A percentile compares a stretch with the other conserved stretches of the same genome.
These are phyloP conservation scores for Bolboschoenus planiculmis DNA, from an alignment of 176 grass and related monocot species.

Conservation along the genomic window DNA sequence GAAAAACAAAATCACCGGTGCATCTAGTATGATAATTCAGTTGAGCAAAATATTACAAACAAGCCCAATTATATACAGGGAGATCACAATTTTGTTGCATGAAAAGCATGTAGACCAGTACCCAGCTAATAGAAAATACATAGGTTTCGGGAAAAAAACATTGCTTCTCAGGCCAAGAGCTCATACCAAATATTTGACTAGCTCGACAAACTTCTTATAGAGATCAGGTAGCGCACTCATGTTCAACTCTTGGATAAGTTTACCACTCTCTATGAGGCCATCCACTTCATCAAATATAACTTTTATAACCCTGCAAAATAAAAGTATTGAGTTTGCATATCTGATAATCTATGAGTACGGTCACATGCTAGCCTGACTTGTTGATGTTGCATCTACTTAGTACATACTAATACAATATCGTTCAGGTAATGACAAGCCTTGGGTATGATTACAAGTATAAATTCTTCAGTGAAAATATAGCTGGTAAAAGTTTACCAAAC, in stretches of 20 bases:
- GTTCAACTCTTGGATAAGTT: conserved; percentile 53
- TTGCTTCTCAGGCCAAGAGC: neutral
- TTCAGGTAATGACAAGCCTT: neutral
- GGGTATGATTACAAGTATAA: neutral
- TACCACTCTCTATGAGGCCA: conserved; percentile 33
- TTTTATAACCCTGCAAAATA: conserved; percentile 59
- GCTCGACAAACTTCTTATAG: conserved; percentile 49
- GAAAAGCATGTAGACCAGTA: neutral
- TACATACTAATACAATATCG: neutral
- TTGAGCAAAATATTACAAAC: neutral
- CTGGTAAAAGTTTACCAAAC: neutral
- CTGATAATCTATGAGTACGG: neutral
- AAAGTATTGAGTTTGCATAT: neutral
- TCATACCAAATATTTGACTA: conserved; percentile 75
- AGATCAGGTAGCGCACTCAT: conserved; percentile 67
- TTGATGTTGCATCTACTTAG: neutral
- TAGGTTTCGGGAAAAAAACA: neutral
- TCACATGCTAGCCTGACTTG: neutral
- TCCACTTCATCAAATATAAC: conserved; percentile 65
- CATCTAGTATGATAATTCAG: neutral
- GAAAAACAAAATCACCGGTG: neutral
- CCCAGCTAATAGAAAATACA: neutral
- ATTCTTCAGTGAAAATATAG: neutral
- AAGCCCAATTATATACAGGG: neutral
- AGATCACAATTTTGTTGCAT: neutral